These are phyloP conservation scores for Fusarium papillatum DNA, from an alignment of 2,329 filamentous ascomycete genomes.

Conservation along the genomic window DNA sequence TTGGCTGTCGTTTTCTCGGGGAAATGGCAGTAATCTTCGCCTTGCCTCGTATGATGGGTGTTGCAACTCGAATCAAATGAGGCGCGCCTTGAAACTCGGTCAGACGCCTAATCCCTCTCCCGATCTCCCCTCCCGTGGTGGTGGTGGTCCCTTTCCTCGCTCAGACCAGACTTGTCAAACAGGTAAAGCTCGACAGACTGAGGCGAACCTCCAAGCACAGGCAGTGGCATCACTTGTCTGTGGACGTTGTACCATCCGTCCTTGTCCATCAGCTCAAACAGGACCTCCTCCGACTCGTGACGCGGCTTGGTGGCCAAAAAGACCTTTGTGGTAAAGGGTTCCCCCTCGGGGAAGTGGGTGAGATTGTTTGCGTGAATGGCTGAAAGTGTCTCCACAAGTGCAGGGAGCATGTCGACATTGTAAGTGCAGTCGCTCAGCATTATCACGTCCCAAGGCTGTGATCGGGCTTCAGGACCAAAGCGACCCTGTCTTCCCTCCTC, in stretches of 20 bases:
- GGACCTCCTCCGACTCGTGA: constrained; percentile 63
- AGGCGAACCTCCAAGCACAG: constrained; percentile 58
- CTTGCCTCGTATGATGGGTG: constrained; percentile 14
- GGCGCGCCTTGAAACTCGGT: constrained; percentile 20
- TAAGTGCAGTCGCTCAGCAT: constrained; percentile 73
- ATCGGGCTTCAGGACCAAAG: constrained; percentile 57
- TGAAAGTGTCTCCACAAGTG: constrained; percentile 66
- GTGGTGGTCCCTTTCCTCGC: constrained; percentile 26
- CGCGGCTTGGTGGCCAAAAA: constrained; percentile 69
- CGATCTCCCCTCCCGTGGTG: background rate
- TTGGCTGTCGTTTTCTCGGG: constrained; percentile 27
- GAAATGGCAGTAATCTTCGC: constrained; percentile 22
- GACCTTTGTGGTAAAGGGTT: constrained; percentile 54
- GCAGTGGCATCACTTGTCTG: constrained; percentile 58
- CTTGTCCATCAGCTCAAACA: constrained; percentile 62
- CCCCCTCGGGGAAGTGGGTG: constrained; percentile 29
- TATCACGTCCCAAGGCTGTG: constrained; percentile 64
- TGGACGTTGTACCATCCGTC: constrained; percentile 61
- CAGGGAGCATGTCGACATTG: constrained; percentile 68
- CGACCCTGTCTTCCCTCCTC: constrained; percentile 60
- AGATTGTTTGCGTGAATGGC: constrained; percentile 58
- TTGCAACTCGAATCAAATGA: constrained; percentile 5
- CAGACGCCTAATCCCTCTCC: constrained; percentile 15
- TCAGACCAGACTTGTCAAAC: constrained; percentile 55
- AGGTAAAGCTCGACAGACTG: constrained; percentile 67